Evolutionary conservation across 352 stramenopile genomes (phyloP).

Genomic region (Halophytophthora batemanensis): DNA sequence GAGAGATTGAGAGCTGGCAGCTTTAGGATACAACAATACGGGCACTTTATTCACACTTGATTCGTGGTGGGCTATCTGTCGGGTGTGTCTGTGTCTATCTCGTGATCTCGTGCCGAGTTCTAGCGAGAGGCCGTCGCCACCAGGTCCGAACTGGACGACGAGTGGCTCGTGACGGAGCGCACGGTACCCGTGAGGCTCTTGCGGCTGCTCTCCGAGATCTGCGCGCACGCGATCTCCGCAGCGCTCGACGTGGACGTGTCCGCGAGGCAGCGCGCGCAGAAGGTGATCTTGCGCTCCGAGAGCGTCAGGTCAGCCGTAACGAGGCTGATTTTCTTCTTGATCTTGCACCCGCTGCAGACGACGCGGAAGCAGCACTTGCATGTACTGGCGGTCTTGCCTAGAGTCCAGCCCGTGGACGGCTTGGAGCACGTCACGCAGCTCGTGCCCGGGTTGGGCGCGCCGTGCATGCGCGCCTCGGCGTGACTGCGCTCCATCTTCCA

Average conservation of each 20-base stretch:
- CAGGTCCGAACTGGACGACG: conserved; percentile 26
- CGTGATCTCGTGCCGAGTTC: too few species aligned
- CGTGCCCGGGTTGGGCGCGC: conserved; percentile 19
- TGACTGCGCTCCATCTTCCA: conserved; percentile 50
- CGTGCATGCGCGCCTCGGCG: conserved; percentile 21
- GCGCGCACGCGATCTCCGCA: conserved; percentile 22
- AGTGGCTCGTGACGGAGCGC: conserved; percentile 20
- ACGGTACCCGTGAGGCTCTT: conserved; percentile 28
- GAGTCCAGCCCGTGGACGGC: conserved; percentile 21
- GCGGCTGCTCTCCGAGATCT: conserved; percentile 31
- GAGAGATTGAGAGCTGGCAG: too few species aligned
- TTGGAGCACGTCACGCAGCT: conserved; percentile 21
- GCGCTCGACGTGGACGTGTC: conserved; percentile 19
- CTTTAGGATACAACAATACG: too few species aligned
- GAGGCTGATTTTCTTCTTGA: conserved; percentile 38
- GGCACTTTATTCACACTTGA: too few species aligned
- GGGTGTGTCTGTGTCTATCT: too few species aligned
- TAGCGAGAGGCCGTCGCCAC: too few species aligned
- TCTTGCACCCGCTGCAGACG: conserved; percentile 31
- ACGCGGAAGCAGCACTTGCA: conserved; percentile 35
- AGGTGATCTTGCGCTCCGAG: conserved; percentile 32
- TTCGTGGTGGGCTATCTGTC: too few species aligned
- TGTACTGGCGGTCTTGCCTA: conserved; percentile 24
- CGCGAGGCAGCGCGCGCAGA: conserved; percentile 28
- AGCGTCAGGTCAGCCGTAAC: conserved; percentile 33